Base-by-base conservation (phyloP, 164 flowering plant species). In the Vitis vinifera region DNA sequence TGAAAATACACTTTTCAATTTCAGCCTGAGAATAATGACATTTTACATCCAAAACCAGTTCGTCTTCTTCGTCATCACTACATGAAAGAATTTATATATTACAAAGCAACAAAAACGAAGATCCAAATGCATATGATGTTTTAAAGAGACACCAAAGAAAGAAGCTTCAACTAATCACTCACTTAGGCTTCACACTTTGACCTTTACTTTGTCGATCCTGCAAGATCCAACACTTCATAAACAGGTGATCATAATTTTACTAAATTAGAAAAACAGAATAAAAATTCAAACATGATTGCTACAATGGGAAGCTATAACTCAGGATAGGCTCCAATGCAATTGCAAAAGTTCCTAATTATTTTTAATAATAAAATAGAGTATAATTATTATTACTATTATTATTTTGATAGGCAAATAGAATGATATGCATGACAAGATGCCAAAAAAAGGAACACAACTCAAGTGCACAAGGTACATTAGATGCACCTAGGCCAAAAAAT, bases 21-120 rank as follows among this genome's bases (percentile, higher is more conserved):
- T 76, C 68, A 65, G 93, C 93, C 79, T 78, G 85, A 74, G 78
- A 53, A 70, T 80, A 87, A 74, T 89, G 93, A 68, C 83, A 84
- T 59, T 79, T 78, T 30, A 87, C 88, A 76, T 85, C 74, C 68
- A 80, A 51, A 76, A 83, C 59, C 30, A 83, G 62, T 58, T 79
- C 74, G 52, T 76, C 77, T 15, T 55, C 80, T 58, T 79, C 74
- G 52, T 76, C 77, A 17, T 55, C 80, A 73, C 88, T 85, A 68
- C 73, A 73, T 56, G 37, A 73, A 68, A 63, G n/a, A 49, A 56
- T 9, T 31, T 17, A 53, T 4, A 13, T 6, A 53, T 53, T 53
- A 13, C 4, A 17, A 53, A 53, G 27, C 27, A 53, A n/a, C 5
- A 53, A 53, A 53, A 13, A 14, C 7, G 15, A 53, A 14, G 15